phyloP scores from a whole-genome alignment of 2,329 filamentous ascomycete genomes.

The Paecilomyces sp. region DNA sequence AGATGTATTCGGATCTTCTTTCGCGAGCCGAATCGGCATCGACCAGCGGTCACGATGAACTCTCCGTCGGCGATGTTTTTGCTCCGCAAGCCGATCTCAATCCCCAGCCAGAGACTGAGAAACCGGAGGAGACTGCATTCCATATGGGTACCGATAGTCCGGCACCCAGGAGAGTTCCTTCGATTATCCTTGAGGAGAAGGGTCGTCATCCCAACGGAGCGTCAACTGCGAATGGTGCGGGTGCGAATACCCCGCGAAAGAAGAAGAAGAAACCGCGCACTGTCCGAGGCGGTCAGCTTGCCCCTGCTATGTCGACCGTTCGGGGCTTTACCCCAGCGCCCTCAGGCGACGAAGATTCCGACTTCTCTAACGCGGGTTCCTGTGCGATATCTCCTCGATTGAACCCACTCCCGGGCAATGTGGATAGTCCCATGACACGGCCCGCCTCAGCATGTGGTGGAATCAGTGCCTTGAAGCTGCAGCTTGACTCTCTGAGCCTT shows the following conservation, averaged over 20 bases:
- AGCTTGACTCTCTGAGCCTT: conserved; percentile 71
- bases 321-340: conserved; percentile 37
- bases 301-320: conserved; percentile 32
- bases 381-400: conserved; percentile 23
- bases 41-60: conserved; percentile 20
- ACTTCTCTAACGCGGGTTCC: conserved; percentile 33
- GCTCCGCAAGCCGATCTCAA: conserved; percentile 28
- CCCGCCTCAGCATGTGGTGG: conserved; percentile 53
- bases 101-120: conserved; percentile 14
- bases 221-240: conserved; percentile 15
- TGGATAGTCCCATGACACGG: conserved; percentile 43
- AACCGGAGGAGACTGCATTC: conserved; percentile 14
- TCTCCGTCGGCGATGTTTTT: conserved; percentile 34
- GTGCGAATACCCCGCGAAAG: conserved; percentile 21
- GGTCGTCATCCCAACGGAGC: conserved; percentile 10
- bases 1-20: conserved; percentile 1
- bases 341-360: conserved; percentile 41
- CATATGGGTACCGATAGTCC: conserved; percentile 18
- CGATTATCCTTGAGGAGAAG: conserved; percentile 5
- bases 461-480: conserved; percentile 73
- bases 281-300: conserved; percentile 11
- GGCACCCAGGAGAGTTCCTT: conserved; percentile 11
- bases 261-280: conserved; percentile 36
- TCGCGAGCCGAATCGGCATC: conserved; percentile 12
- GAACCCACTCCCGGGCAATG: conserved; percentile 17